A percentile compares a stretch with the other conserved stretches of the same genome.
phyloP scores from a whole-genome alignment of 2,329 filamentous ascomycete genomes.

The Cladosporium velox region DNA sequence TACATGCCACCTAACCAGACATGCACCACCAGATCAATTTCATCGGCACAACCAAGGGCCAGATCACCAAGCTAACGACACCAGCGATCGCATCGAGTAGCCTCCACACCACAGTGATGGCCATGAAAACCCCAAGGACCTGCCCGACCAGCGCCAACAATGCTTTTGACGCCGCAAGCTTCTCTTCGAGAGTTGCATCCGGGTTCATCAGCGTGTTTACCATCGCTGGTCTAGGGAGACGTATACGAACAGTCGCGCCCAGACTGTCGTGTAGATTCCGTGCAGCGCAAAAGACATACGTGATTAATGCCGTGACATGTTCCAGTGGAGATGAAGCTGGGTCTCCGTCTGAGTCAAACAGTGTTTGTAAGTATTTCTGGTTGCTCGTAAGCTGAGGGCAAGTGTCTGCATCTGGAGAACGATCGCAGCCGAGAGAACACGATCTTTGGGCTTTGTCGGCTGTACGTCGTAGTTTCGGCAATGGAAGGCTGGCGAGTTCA shows the following conservation, averaged over 20 bases:
- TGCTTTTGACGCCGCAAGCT: slow-evolving; percentile 30
- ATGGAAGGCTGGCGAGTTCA: slow-evolving; percentile 31
- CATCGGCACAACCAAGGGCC: slow-evolving; percentile 34
- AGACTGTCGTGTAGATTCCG: slow-evolving; percentile 2
- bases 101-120: slow-evolving; percentile 32
- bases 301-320: not conserved
- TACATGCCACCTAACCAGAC: slow-evolving; percentile 6
- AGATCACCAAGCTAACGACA: slow-evolving; percentile 32
- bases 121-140: slow-evolving; percentile 29
- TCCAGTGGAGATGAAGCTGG: not conserved
- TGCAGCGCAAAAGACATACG: not conserved
- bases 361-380: not conserved
- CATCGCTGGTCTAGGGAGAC: slow-evolving; percentile 25
- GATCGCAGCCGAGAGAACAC: slow-evolving; percentile 29
- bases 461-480: slow-evolving; percentile 15
- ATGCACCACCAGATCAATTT: slow-evolving; percentile 32
- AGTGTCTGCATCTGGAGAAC: slow-evolving; percentile 22
- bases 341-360: not conserved
- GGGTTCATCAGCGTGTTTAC: slow-evolving; percentile 26
- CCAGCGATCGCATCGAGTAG: slow-evolving; percentile 30
- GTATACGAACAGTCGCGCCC: slow-evolving; percentile 13
- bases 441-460: not conserved
- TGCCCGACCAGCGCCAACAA: slow-evolving; percentile 29
- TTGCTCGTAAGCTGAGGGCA: slow-evolving; percentile 17
- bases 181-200: slow-evolving; percentile 28